Evolutionary conservation across 2,329 filamentous ascomycete genomes (phyloP).

Genomic region (Pseudogymnoascus sp.): DNA sequence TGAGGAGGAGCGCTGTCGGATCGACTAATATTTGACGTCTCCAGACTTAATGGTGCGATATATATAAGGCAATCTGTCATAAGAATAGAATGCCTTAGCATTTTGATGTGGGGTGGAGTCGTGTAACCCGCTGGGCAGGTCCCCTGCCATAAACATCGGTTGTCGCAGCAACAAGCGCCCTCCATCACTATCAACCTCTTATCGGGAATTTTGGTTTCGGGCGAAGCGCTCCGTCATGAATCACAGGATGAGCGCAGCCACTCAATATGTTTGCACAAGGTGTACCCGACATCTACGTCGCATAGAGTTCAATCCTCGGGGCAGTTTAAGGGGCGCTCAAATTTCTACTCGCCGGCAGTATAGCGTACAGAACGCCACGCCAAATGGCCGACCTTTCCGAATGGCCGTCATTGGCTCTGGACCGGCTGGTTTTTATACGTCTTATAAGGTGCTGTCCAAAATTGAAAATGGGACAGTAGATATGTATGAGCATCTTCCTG

Average conservation of each 20-base stretch:
- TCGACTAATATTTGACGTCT: neutral
- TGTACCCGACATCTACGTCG: slow-evolving; percentile 15
- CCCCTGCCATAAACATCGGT: neutral
- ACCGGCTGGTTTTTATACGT: slow-evolving; percentile 91
- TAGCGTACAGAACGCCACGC: slow-evolving; percentile 19
- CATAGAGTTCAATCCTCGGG: neutral
- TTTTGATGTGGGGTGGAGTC: slow-evolving; percentile 8
- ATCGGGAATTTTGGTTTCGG: slow-evolving; percentile 1
- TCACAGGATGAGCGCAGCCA: slow-evolving; percentile 22
- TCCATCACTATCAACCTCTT: slow-evolving; percentile 7
- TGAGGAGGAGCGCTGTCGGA: neutral
- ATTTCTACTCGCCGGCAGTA: slow-evolving; percentile 18
- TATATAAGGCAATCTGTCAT: slow-evolving; percentile 1
- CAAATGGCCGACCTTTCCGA: slow-evolving; percentile 51
- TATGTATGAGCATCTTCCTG: slow-evolving; percentile 93
- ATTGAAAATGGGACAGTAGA: slow-evolving; percentile 68
- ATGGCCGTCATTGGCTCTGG: slow-evolving; percentile 89
- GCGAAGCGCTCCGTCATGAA: slow-evolving; percentile 6
- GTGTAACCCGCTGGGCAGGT: neutral
- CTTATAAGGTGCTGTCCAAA: slow-evolving; percentile 74
- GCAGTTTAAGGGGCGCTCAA: neutral
- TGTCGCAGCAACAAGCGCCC: slow-evolving; percentile 5
- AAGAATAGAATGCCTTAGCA: neutral
- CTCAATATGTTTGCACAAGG: slow-evolving; percentile 24
- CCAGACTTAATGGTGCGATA: neutral